Percentiles rank a stretch among this genome's conserved stretches.
Evolutionary conservation across 371 early-diverging fungal species (phyloP).

Genomic region (Gilbertella persicaria): DNA sequence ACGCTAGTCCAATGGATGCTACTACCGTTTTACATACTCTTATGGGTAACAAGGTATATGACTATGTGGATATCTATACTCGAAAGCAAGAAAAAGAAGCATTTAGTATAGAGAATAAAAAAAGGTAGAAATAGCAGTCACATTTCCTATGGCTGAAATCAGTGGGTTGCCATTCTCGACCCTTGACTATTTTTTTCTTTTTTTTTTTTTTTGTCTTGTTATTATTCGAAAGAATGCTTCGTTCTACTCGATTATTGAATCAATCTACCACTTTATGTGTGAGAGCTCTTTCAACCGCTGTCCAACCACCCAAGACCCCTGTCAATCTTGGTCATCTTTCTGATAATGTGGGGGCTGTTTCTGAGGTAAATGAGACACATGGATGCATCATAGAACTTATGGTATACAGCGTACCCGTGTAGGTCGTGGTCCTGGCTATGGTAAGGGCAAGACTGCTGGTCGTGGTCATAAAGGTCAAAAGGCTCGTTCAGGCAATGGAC

Average conservation of each 20-base stretch:
- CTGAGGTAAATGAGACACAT: constrained; percentile 30
- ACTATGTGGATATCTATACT: too few species aligned
- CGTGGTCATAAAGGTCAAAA: constrained; percentile 95
- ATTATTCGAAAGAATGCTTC: constrained; percentile 18
- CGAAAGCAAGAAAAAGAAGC: too few species aligned
- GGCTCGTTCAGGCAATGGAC: constrained; percentile 77
- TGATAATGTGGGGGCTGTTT: constrained; percentile 53
- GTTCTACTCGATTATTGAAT: constrained; percentile 15
- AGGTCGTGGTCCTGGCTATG: constrained; percentile 87
- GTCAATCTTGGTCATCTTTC: constrained; percentile 43
- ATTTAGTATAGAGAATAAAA: too few species aligned
- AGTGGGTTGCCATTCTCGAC: too few species aligned
- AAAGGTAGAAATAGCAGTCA: too few species aligned
- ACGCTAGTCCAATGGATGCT: constrained; percentile 30
- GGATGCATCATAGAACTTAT: neutral
- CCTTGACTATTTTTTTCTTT: too few species aligned
- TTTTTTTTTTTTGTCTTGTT: neutral
- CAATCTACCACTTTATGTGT: constrained; percentile 4
- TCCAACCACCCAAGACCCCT: constrained; percentile 34
- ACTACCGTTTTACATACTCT: too few species aligned
- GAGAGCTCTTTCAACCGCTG: constrained; percentile 24
- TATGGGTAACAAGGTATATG: neutral
- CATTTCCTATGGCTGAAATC: too few species aligned
- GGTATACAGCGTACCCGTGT: constrained; percentile 63
- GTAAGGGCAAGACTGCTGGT: constrained; percentile 89